Percentiles rank a stretch among this genome's conserved stretches.
phyloP scores from a whole-genome alignment of 2,329 filamentous ascomycete genomes.

The Huntiella moniliformis region DNA sequence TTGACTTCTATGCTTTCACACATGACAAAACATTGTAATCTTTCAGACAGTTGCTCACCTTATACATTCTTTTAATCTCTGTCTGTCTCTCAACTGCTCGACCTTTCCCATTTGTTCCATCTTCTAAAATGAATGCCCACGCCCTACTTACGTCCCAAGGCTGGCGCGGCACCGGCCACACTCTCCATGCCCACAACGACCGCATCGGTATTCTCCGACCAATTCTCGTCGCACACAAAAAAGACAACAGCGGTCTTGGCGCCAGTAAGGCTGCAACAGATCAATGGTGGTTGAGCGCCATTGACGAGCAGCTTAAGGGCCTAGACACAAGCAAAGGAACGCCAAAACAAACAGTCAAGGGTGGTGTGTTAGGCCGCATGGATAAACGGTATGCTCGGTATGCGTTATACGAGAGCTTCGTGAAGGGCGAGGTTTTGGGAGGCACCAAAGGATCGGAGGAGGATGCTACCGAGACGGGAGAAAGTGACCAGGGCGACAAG shows the following conservation, averaged over 20 bases:
- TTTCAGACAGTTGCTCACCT: background rate
- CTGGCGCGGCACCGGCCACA: constrained; percentile 78
- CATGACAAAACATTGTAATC: background rate
- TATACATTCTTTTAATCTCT: background rate
- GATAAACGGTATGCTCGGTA: constrained; percentile 35
- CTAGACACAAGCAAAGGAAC: constrained; percentile 45
- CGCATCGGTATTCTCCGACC: constrained; percentile 64
- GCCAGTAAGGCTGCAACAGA: constrained; percentile 55
- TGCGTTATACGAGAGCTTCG: constrained; percentile 67
- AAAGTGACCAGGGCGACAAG: background rate
- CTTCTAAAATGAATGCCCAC: constrained; percentile 53
- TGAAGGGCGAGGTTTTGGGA: constrained; percentile 57
- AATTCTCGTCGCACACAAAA: constrained; percentile 64
- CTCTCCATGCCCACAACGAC: constrained; percentile 58
- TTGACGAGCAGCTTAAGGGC: constrained; percentile 73
- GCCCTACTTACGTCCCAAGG: constrained; percentile 70
- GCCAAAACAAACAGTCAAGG: constrained; percentile 35
- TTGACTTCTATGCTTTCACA: background rate
- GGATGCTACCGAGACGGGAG: background rate
- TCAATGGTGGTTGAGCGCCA: constrained; percentile 95
- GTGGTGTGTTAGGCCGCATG: constrained; percentile 36
- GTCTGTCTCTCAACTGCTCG: background rate
- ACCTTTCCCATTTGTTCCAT: background rate
- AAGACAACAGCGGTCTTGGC: constrained; percentile 64
- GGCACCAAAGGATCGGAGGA: constrained; percentile 40